phyloP scores from a whole-genome alignment of 2,329 filamentous ascomycete genomes.

The Colletotrichum sidae region DNA sequence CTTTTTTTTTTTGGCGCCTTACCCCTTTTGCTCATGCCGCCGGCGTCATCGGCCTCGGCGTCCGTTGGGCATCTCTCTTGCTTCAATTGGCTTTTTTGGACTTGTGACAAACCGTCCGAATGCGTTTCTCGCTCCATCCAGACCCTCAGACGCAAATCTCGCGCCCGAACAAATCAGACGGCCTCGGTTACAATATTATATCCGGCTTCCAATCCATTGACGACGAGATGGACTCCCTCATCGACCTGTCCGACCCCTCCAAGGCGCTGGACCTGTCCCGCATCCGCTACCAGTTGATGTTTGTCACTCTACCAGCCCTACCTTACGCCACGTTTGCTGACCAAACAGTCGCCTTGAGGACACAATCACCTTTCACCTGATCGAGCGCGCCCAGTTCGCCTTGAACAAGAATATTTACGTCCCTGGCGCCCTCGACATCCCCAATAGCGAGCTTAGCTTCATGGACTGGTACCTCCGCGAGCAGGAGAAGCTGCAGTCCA shows the following conservation, averaged over 20 bases:
- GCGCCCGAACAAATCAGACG: slow-evolving; percentile 15
- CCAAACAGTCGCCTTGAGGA: slow-evolving; percentile 87
- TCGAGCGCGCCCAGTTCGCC: slow-evolving; percentile 97
- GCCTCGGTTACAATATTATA: slow-evolving; percentile 1
- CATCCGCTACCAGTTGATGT: slow-evolving; percentile 96
- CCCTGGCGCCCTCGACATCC: slow-evolving; percentile 83
- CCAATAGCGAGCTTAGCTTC: slow-evolving; percentile 79
- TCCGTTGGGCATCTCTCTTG: neutral
- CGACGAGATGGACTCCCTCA: slow-evolving; percentile 82
- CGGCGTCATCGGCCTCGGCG: slow-evolving; percentile 34
- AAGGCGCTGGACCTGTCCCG: slow-evolving; percentile 90
- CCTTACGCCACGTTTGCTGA: too few relatives aligned
- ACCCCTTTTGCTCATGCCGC: slow-evolving; percentile 22
- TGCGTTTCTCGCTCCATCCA: slow-evolving; percentile 26
- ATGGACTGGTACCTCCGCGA: slow-evolving; percentile 94
- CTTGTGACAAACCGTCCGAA: slow-evolving; percentile 4
- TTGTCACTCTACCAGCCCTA: slow-evolving; percentile 45
- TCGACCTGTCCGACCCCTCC: slow-evolving; percentile 86
- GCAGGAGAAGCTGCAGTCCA: slow-evolving; percentile 90
- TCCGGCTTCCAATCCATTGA: slow-evolving; percentile 32
- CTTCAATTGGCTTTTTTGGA: neutral
- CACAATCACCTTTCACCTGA: slow-evolving; percentile 96
- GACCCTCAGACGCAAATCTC: slow-evolving; percentile 13
- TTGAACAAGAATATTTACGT: slow-evolving; percentile 89
- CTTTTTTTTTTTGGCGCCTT: slow-evolving; percentile 1